Conservation (phyloP, 495 filamentous ascomycete genomes). For the Podospora didyma region DNA sequence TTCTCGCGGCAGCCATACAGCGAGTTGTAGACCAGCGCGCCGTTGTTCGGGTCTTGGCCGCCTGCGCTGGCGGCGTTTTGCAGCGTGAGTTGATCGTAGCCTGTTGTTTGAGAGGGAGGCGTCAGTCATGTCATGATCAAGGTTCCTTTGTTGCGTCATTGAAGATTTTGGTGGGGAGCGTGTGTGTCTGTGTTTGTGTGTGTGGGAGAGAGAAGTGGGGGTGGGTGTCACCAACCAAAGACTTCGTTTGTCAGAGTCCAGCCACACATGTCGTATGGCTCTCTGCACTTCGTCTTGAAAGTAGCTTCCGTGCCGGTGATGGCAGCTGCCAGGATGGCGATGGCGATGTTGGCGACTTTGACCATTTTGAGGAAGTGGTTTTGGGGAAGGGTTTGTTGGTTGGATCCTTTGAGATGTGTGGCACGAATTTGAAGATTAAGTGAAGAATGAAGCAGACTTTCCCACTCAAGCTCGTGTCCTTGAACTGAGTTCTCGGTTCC, state of each 20-base stretch:
- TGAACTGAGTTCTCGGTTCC: not conserved
- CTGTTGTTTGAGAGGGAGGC: not conserved
- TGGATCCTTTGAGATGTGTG: not conserved
- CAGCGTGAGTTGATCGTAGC: not conserved
- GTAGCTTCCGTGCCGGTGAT: conserved; percentile 3
- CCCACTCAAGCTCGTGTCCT: not conserved
- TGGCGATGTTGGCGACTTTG: not conserved
- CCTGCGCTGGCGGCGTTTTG: not conserved
- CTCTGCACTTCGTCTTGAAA: conserved; percentile 4
- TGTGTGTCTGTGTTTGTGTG: too few species aligned
- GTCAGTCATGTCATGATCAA: not conserved
- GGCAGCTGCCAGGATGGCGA: conserved; percentile 8
- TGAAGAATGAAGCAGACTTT: not conserved
- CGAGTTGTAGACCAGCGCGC: conserved; percentile 4
- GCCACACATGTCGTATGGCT: conserved; percentile 6
- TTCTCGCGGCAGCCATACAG: conserved; percentile 9
- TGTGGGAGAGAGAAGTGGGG: not conserved
- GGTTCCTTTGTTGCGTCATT: too few species aligned
- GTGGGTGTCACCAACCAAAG: not conserved
- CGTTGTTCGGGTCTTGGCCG: conserved; percentile 2
- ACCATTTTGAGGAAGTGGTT: conserved; percentile 3
- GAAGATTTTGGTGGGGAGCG: too few species aligned
- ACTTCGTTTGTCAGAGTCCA: conserved; percentile 2
- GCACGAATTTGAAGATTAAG: not conserved
- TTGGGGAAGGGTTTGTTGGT: not conserved